Percentiles rank a stretch among this genome's conserved stretches.
Evolutionary conservation across 2,329 filamentous ascomycete species (phyloP).

Genomic region (Scedosporium dehoogii): DNA sequence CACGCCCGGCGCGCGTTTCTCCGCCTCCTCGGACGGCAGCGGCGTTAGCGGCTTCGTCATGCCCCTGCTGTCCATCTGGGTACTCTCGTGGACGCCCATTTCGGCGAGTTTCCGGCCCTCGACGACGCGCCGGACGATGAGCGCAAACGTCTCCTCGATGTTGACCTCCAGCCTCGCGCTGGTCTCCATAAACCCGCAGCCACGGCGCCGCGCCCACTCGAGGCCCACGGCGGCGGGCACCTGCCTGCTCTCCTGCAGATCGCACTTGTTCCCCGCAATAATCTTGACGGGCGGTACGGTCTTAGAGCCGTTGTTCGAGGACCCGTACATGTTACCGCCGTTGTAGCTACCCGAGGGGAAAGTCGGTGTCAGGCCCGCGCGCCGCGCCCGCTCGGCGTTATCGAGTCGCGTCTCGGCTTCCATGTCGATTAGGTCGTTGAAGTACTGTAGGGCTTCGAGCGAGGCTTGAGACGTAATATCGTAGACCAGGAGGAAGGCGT

Average conservation of each 20-base stretch:
- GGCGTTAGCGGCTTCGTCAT: slow-evolving; percentile 50
- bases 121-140: slow-evolving; percentile 52
- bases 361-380: slow-evolving; percentile 26
- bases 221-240: slow-evolving; percentile 62
- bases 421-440: slow-evolving; percentile 77
- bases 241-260: slow-evolving; percentile 59
- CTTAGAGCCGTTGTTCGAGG: slow-evolving; percentile 28
- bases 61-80: slow-evolving; percentile 37
- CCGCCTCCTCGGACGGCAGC: slow-evolving; percentile 28
- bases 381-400: slow-evolving; percentile 43
- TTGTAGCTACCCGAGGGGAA: slow-evolving; percentile 13
- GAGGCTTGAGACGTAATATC: slow-evolving; percentile 66
- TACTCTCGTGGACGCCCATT: slow-evolving; percentile 31
- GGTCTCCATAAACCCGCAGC: slow-evolving; percentile 85
- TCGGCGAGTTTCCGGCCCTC: slow-evolving; percentile 44
- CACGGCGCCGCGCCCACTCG: slow-evolving; percentile 63
- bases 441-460: slow-evolving; percentile 64
- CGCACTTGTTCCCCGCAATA: slow-evolving; percentile 79
- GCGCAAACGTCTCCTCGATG: slow-evolving; percentile 79
- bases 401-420: slow-evolving; percentile 62
- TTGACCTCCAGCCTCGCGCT: slow-evolving; percentile 77
- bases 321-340: slow-evolving; percentile 11
- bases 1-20: slow-evolving; percentile 31
- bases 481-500: slow-evolving; percentile 80
- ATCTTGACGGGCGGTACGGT: slow-evolving; percentile 69